These are phyloP conservation scores for Sclerotiophoma versabilis DNA, from an alignment of 2,329 filamentous ascomycete genomes.

Conservation along the genomic window DNA sequence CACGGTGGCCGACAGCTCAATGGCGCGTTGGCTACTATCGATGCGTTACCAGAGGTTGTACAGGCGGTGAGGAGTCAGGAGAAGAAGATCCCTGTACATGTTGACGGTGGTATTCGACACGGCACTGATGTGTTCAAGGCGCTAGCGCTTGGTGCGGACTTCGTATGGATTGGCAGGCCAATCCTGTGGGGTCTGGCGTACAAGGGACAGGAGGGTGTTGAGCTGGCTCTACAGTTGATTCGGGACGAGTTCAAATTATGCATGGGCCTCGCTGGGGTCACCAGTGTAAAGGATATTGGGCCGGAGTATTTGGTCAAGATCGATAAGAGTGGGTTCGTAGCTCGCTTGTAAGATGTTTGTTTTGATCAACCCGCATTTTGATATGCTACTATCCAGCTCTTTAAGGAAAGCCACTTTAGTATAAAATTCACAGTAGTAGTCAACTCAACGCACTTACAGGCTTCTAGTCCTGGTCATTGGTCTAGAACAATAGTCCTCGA, in stretches of 20 bases:
- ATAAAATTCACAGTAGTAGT: too few species aligned
- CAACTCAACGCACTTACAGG: too few species aligned
- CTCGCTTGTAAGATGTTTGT: constrained; percentile 11
- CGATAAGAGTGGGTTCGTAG: constrained; percentile 30
- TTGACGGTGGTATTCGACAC: constrained; percentile 87
- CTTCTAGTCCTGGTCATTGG: too few species aligned
- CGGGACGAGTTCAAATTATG: constrained; percentile 30
- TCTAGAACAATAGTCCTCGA: too few species aligned
- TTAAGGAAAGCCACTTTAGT: too few species aligned
- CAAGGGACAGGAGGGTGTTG: constrained; percentile 32
- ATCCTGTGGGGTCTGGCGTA: constrained; percentile 73
- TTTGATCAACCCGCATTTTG: background rate
- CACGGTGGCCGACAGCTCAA: constrained; percentile 62
- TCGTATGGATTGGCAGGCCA: constrained; percentile 68
- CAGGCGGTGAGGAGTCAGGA: constrained; percentile 54
- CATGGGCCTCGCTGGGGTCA: constrained; percentile 35
- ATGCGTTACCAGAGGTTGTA: constrained; percentile 62
- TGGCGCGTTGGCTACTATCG: constrained; percentile 50
- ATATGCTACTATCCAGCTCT: too few species aligned
- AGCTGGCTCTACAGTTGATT: constrained; percentile 28
- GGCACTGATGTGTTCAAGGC: constrained; percentile 96
- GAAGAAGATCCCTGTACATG: constrained; percentile 69
- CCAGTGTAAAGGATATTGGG: constrained; percentile 29
- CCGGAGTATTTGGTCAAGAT: constrained; percentile 35
- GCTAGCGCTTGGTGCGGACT: constrained; percentile 86